These are phyloP conservation scores for Dittrichia graveolens DNA, from an alignment of 129 eudicot species.

Conservation along the genomic window DNA sequence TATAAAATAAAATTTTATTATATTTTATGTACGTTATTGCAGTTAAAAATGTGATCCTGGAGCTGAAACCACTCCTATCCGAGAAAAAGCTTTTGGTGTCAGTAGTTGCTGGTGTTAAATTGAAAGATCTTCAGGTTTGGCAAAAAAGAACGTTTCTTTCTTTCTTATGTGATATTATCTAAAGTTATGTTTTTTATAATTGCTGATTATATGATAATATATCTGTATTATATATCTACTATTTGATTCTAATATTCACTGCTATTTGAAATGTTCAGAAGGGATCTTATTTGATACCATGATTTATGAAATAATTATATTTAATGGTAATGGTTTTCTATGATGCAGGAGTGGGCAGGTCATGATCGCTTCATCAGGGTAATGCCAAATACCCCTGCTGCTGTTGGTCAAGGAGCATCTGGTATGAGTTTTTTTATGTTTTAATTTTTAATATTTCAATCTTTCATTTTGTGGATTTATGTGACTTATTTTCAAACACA, in stretches of 20 bases:
- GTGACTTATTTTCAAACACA: neutral
- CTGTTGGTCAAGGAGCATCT: slow-evolving; percentile 95
- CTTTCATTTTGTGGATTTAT: neutral
- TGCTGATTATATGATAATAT: slow-evolving; percentile 18
- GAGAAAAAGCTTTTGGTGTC: slow-evolving; percentile 90
- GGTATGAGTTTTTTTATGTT: slow-evolving; percentile 46
- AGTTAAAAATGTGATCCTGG: slow-evolving; percentile 75
- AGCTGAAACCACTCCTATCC: slow-evolving; percentile 73
- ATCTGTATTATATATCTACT: neutral
- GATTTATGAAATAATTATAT: slow-evolving; percentile 1
- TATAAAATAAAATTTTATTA: neutral
- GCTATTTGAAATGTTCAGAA: neutral
- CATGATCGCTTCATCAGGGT: slow-evolving; percentile 87
- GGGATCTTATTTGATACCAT: slow-evolving; percentile 6
- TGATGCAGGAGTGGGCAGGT: slow-evolving; percentile 95
- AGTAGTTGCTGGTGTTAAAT: slow-evolving; percentile 88
- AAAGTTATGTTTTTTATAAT: slow-evolving; percentile 6
- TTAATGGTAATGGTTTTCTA: slow-evolving; percentile 18
- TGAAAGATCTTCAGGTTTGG: slow-evolving; percentile 89
- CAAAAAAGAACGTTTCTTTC: neutral
- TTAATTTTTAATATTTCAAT: neutral
- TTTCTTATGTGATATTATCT: neutral
- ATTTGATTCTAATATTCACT: neutral
- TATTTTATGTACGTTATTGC: slow-evolving; percentile 35
- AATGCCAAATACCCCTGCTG: slow-evolving; percentile 98